These are phyloP conservation scores for Tylopilus balloui DNA, from an alignment of 768 basidiomycete genomes.

Conservation along the genomic window DNA sequence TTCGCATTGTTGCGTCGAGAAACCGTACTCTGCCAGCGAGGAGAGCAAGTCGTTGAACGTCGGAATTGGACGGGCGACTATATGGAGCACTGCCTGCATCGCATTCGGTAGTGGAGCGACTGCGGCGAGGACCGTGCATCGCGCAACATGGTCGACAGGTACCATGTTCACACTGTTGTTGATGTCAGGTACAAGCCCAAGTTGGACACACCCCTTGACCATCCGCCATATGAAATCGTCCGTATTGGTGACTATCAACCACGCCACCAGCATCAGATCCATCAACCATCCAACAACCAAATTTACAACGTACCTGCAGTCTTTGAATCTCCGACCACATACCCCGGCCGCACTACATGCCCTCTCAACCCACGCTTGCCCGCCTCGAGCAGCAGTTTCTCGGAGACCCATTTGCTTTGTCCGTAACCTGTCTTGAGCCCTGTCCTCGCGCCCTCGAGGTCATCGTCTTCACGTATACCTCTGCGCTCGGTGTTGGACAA, in stretches of 20 bases:
- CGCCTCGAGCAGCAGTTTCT: conserved; percentile 90
- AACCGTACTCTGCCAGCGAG: conserved; percentile 75
- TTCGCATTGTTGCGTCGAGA: conserved; percentile 70
- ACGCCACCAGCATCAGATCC: background rate
- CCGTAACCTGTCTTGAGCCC: conserved; percentile 90
- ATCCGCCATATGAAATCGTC: conserved; percentile 99
- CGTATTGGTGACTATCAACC: conserved; percentile 82
- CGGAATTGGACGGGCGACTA: conserved; percentile 80
- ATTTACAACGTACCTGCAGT: conserved; percentile 69
- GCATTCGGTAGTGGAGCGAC: conserved; percentile 50
- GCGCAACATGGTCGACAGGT: conserved; percentile 94
- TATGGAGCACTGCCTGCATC: conserved; percentile 64
- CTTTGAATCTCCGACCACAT: conserved; percentile 89
- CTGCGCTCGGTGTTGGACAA: conserved; percentile 42
- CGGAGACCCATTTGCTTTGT: conserved; percentile 98
- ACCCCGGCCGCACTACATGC: conserved; percentile 88
- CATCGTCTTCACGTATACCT: conserved; percentile 84
- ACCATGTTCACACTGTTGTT: conserved; percentile 99
- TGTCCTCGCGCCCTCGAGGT: conserved; percentile 76
- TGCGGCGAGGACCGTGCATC: conserved; percentile 70
- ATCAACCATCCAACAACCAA: background rate
- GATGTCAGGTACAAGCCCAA: conserved; percentile 95
- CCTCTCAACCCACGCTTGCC: conserved; percentile 80
- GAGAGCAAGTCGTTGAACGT: conserved; percentile 86
- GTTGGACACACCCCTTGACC: conserved; percentile 97